These are phyloP conservation scores for Stipa capillata DNA, from an alignment of 176 grass and related monocot genomes.

Conservation along the genomic window DNA sequence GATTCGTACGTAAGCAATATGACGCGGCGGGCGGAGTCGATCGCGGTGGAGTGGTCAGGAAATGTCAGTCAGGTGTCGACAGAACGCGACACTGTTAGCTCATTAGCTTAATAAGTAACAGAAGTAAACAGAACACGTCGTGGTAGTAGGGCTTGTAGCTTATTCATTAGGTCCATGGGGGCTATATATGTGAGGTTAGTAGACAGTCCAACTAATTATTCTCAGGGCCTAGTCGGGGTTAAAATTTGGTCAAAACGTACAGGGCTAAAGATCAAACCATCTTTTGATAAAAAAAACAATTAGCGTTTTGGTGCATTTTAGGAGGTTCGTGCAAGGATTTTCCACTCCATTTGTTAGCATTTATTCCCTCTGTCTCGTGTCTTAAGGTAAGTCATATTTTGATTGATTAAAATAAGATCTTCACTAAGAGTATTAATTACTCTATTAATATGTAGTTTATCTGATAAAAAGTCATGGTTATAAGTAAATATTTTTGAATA, in stretches of 20 bases:
- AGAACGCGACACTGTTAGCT: background rate
- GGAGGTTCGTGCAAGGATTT: background rate
- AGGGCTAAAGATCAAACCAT: background rate
- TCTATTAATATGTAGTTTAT: too few relatives aligned
- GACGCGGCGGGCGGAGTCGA: background rate
- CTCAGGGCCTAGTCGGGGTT: background rate
- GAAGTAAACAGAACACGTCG: background rate
- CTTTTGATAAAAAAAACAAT: background rate
- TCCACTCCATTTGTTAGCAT: too few relatives aligned
- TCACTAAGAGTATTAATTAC: too few relatives aligned
- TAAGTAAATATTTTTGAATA: too few relatives aligned
- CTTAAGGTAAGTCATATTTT: too few relatives aligned
- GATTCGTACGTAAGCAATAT: background rate
- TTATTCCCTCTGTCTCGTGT: too few relatives aligned
- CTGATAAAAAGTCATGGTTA: too few relatives aligned
- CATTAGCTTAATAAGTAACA: background rate
- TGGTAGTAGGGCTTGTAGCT: too few relatives aligned
- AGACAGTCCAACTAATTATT: too few relatives aligned
- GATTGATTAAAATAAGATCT: too few relatives aligned
- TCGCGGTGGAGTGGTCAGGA: background rate
- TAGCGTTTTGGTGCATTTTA: background rate
- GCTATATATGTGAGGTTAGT: too few relatives aligned
- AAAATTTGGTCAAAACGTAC: background rate
- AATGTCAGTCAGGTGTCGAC: slow-evolving; percentile 29
- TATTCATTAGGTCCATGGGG: too few relatives aligned